A percentile compares a stretch with the other conserved stretches of the same genome.
Evolutionary conservation across 1,284 basidiomycete genomes (phyloP).

Genomic region (Ganoderma meredithae): DNA sequence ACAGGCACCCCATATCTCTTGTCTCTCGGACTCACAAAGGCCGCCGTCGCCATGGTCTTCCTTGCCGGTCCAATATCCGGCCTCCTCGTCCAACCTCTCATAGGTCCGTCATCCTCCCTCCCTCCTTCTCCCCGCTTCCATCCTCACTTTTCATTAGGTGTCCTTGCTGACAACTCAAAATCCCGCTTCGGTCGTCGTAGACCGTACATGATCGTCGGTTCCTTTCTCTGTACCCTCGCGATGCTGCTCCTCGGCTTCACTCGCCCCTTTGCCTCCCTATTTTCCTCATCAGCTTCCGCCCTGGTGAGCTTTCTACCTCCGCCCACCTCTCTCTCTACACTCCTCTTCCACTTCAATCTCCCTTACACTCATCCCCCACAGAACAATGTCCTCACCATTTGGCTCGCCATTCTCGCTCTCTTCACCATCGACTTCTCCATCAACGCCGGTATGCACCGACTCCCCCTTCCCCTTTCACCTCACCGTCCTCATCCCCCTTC

Average conservation of each 20-base stretch:
- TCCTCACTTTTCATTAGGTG: slow-evolving; percentile 48
- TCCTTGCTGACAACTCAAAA: slow-evolving; percentile 88
- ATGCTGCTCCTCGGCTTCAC: slow-evolving; percentile 91
- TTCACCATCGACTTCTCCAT: slow-evolving; percentile 94
- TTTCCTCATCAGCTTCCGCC: slow-evolving; percentile 48
- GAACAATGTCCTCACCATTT: slow-evolving; percentile 74
- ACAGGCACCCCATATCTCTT: slow-evolving; percentile 90
- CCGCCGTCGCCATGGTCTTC: slow-evolving; percentile 90
- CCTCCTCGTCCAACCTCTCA: slow-evolving; percentile 90
- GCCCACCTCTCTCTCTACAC: no score
- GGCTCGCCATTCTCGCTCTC: slow-evolving; percentile 85
- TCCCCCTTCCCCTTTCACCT: slow-evolving; percentile 1
- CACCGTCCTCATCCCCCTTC: slow-evolving; percentile 5
- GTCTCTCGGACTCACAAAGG: slow-evolving; percentile 89
- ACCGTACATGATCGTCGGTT: slow-evolving; percentile 85
- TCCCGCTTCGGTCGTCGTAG: slow-evolving; percentile 86
- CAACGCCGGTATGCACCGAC: slow-evolving; percentile 71
- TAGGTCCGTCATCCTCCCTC: slow-evolving; percentile 54
- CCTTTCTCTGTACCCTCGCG: slow-evolving; percentile 70
- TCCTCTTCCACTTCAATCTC: neutral
- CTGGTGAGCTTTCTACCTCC: neutral
- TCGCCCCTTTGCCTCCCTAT: slow-evolving; percentile 70
- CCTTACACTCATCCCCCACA: slow-evolving; percentile 37
- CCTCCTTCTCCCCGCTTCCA: neutral
- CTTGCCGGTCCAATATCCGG: slow-evolving; percentile 94